These are phyloP conservation scores for Saccharomycopsis synnaedendra DNA, from an alignment of 805 yeast genomes.

Conservation along the genomic window DNA sequence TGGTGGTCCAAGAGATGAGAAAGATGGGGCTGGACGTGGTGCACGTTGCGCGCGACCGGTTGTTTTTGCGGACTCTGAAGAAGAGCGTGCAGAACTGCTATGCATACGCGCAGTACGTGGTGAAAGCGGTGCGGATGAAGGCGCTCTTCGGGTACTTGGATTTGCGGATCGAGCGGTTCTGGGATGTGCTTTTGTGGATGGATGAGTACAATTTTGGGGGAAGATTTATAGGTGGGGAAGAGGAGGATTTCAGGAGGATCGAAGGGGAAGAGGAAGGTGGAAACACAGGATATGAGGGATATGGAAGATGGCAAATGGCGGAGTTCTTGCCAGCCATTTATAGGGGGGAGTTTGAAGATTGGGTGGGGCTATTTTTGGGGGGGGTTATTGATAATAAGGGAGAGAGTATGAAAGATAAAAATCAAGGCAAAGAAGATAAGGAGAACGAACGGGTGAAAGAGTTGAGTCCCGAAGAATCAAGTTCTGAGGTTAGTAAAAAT, in stretches of 20 bases:
- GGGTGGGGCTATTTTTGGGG: slow-evolving; percentile 72
- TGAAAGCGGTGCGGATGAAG: slow-evolving; percentile 66
- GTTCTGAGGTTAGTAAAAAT: slow-evolving; percentile 18
- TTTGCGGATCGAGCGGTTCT: slow-evolving; percentile 58
- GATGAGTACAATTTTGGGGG: slow-evolving; percentile 86
- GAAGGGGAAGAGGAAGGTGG: slow-evolving; percentile 26
- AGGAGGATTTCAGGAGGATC: slow-evolving; percentile 22
- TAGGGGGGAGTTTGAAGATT: slow-evolving; percentile 77
- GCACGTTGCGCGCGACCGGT: slow-evolving; percentile 67
- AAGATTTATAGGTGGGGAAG: slow-evolving; percentile 30
- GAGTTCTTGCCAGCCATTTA: slow-evolving; percentile 62
- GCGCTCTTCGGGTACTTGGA: slow-evolving; percentile 80
- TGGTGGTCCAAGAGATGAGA: slow-evolving; percentile 47
- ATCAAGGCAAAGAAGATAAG: slow-evolving; percentile 18
- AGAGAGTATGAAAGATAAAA: slow-evolving; percentile 16
- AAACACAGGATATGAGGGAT: slow-evolving; percentile 23
- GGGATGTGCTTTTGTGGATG: slow-evolving; percentile 97
- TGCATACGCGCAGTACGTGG: slow-evolving; percentile 79
- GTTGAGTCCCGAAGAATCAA: not conserved
- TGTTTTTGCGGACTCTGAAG: slow-evolving; percentile 66
- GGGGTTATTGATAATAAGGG: slow-evolving; percentile 44
- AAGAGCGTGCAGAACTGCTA: slow-evolving; percentile 75
- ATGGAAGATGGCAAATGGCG: slow-evolving; percentile 69
- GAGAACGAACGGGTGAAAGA: not conserved
- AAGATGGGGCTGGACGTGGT: slow-evolving; percentile 71